phyloP scores from a whole-genome alignment of 805 yeast genomes.

The Metschnikowia anglica region DNA sequence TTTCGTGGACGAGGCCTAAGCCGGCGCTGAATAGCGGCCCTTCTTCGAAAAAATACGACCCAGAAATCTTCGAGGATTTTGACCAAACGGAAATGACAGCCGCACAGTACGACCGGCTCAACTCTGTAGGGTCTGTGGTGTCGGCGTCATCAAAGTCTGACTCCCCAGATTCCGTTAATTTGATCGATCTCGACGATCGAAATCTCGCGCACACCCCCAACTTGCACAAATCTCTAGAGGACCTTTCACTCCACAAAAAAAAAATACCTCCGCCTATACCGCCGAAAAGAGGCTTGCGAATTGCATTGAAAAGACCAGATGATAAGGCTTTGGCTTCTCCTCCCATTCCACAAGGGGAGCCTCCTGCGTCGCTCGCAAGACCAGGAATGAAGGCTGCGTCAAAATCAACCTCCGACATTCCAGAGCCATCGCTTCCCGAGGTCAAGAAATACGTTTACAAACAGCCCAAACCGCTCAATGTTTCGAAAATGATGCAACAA shows the following conservation, averaged over 20 bases:
- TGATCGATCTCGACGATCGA: constrained; percentile 66
- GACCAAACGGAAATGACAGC: constrained; percentile 34
- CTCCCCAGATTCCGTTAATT: constrained; percentile 39
- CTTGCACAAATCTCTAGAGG: constrained; percentile 24
- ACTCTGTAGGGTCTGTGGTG: constrained; percentile 12
- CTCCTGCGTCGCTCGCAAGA: constrained; percentile 2
- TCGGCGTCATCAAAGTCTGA: constrained; percentile 8
- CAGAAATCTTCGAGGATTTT: constrained; percentile 37
- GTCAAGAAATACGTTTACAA: constrained; percentile 33
- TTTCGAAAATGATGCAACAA: constrained; percentile 33
- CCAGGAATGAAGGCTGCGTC: constrained; percentile 15
- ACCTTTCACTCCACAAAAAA: constrained; percentile 19
- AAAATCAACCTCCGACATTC: constrained; percentile 28
- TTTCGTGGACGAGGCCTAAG: constrained; percentile 18
- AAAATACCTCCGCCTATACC: constrained; percentile 22
- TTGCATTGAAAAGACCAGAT: constrained; percentile 1
- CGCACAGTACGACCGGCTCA: constrained; percentile 30
- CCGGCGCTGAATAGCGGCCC: constrained; percentile 5
- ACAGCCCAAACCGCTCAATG: constrained; percentile 41
- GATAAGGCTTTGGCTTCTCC: too few relatives aligned
- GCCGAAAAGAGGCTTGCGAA: constrained; percentile 14
- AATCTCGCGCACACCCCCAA: constrained; percentile 22
- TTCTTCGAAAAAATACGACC: constrained; percentile 12
- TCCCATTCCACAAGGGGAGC: not conserved
- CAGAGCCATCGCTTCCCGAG: constrained; percentile 11